Percentiles rank a stretch among this genome's conserved stretches.
phyloP scores from a whole-genome alignment of 1,284 basidiomycete species.

The Papiliotrema nemorosa region DNA sequence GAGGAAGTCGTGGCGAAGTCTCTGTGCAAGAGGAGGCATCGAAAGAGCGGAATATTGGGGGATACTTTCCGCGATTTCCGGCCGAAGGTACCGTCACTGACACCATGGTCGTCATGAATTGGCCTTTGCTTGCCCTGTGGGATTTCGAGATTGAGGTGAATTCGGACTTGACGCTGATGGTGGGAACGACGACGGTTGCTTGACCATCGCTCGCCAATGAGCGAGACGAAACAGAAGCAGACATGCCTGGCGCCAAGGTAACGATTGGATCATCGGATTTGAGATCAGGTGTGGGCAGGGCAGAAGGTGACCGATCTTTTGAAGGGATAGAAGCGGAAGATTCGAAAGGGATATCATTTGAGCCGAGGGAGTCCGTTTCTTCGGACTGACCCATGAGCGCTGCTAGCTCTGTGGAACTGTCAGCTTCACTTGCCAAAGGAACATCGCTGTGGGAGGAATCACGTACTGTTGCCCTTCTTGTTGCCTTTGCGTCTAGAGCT shows the following conservation, averaged over 20 bases:
- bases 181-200: conserved; percentile 73
- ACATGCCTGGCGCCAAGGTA: conserved; percentile 37
- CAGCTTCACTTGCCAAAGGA: background rate
- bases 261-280: conserved; percentile 77
- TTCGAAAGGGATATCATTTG: background rate
- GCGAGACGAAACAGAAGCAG: conserved; percentile 51
- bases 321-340: conserved; percentile 24
- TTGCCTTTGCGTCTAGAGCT: conserved; percentile 55
- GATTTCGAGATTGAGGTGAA: conserved; percentile 66
- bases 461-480: conserved; percentile 75
- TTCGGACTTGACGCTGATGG: conserved; percentile 83
- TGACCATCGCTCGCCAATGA: conserved; percentile 38
- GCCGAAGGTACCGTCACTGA: conserved; percentile 81
- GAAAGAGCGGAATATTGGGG: conserved; percentile 23
- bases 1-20: conserved; percentile 34
- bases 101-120: conserved; percentile 74
- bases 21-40: conserved; percentile 17
- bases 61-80: conserved; percentile 47
- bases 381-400: conserved; percentile 68
- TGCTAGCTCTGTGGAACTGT: conserved; percentile 53
- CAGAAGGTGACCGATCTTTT: conserved; percentile 46
- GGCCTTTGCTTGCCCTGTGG: conserved; percentile 56
- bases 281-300: conserved; percentile 55
- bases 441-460: background rate
- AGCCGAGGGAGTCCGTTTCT: too few species aligned